These are phyloP conservation scores for Penicillium herquei DNA, from an alignment of 495 filamentous ascomycete genomes.

Conservation along the genomic window DNA sequence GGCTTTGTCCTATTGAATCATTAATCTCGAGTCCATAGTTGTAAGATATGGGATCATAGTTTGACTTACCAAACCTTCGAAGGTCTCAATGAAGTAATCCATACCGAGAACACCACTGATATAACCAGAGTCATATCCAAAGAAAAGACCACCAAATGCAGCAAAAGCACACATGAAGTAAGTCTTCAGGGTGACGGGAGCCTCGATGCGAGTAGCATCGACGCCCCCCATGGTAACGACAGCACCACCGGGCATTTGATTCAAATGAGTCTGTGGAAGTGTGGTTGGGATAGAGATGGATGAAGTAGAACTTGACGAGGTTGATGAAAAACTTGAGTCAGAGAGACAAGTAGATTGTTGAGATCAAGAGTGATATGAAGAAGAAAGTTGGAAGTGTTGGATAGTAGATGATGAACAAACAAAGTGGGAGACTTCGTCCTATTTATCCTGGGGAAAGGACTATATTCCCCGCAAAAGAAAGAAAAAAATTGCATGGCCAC, in stretches of 20 bases:
- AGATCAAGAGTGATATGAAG: slow-evolving; percentile 5
- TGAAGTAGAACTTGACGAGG: neutral
- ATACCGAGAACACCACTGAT: slow-evolving; percentile 55
- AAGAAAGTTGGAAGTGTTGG: neutral
- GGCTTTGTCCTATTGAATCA: slow-evolving; percentile 16
- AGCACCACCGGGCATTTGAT: slow-evolving; percentile 25
- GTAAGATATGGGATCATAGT: too few species aligned
- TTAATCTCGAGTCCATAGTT: too few species aligned
- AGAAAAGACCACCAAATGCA: slow-evolving; percentile 59
- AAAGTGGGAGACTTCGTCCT: neutral
- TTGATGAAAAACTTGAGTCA: slow-evolving; percentile 4
- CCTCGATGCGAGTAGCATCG: slow-evolving; percentile 52
- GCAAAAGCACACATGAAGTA: slow-evolving; percentile 62
- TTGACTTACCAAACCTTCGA: slow-evolving; percentile 33
- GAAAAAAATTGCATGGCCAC: neutral
- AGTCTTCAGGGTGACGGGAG: slow-evolving; percentile 61
- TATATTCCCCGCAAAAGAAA: neutral
- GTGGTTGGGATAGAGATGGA: neutral
- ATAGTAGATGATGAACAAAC: too few species aligned
- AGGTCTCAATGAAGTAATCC: slow-evolving; percentile 49
- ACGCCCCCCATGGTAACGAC: slow-evolving; percentile 25
- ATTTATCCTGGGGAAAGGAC: neutral
- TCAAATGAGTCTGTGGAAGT: slow-evolving; percentile 2
- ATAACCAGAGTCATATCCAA: slow-evolving; percentile 55
- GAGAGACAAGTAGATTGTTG: neutral